Percentiles rank a stretch among this genome's conserved stretches.
phyloP scores from a whole-genome alignment of 352 stramenopile genomes.

The Globisporangium mamillatum region DNA sequence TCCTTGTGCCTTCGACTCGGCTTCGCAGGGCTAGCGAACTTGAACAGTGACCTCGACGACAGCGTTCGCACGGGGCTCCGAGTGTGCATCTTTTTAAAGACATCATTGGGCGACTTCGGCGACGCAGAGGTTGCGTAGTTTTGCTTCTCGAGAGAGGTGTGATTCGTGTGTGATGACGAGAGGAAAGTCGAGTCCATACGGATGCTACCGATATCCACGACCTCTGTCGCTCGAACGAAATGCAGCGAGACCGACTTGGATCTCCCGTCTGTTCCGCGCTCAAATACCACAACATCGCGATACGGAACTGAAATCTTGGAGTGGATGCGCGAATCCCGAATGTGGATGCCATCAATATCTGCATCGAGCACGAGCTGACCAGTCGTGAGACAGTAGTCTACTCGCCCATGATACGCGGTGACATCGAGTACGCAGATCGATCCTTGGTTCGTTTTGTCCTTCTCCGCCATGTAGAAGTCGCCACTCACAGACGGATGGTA shows the following conservation, averaged over 20 bases:
- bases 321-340: conserved; percentile 65
- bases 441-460: conserved; percentile 52
- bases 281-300: conserved; percentile 74
- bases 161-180: conserved; percentile 12
- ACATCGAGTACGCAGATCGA: conserved; percentile 76
- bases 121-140: not conserved
- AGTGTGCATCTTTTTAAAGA: conserved; percentile 10
- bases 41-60: conserved; percentile 36
- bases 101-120: conserved; percentile 7
- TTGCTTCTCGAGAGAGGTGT: not conserved
- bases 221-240: conserved; percentile 44
- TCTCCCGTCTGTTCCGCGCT: conserved; percentile 35
- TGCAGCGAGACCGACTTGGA: conserved; percentile 60
- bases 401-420: conserved; percentile 34
- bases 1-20: conserved; percentile 9
- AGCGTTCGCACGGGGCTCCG: conserved; percentile 28
- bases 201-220: conserved; percentile 37
- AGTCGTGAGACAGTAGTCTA: conserved; percentile 56
- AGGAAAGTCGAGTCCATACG: conserved; percentile 43
- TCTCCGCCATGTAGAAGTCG: conserved; percentile 72
- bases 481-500: conserved; percentile 77
- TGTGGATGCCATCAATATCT: conserved; percentile 54
- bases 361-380: conserved; percentile 43
- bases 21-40: conserved; percentile 17
- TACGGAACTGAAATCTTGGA: conserved; percentile 58